Base-by-base conservation (phyloP, 352 stramenopile genomes). In the Phytophthora pistaciae region DNA sequence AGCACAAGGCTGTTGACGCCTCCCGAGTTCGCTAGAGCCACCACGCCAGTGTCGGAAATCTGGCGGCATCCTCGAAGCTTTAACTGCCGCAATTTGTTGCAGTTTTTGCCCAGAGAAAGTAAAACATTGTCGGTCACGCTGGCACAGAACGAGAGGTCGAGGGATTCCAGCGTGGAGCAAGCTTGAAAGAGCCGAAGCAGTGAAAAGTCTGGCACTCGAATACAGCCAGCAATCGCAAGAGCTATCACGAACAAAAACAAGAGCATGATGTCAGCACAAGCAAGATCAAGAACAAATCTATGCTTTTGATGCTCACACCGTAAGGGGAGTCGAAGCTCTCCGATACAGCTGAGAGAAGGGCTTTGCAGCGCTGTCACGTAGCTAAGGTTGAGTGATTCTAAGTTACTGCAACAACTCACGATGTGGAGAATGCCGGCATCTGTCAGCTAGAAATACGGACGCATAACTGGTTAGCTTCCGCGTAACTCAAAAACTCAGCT, bases 51-150 rank as follows among this genome's bases (percentile, higher is more conserved):
- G 69, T 98, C 94, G 10, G 89, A 97, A 29, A 95, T 76, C 58
- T 98, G 84, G 20, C 87, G 92, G 54, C 94, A 98, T 33, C 91
- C 87, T 57, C 81, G 81, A 36, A 98, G 64, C 20, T 90, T 88
- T 2, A 98, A 61, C 5, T 82, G 64, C 11, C 77, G 73, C 1
- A 99, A 70, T 29, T 81, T 74, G 14, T 25, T 64, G 53, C 91
- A 97, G 14, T 77, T 78, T 36, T 91, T 80, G 0, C 85, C 84
- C 3, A 98, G 71, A 3, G 85, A 71, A 18, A 90, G 80, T 33
- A 98, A 76, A 18, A 95, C 80, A 18, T 87, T 73, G 69, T 98
- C 96, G 0, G 89, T 97, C 6, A 97, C 82, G 23, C 60, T 74
- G 0, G 72, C 64, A 62, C 91, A 98, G 58, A 87, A 94, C 1